Base-by-base conservation (phyloP, 331 rosid genomes). In the Dryas integrifolia region DNA sequence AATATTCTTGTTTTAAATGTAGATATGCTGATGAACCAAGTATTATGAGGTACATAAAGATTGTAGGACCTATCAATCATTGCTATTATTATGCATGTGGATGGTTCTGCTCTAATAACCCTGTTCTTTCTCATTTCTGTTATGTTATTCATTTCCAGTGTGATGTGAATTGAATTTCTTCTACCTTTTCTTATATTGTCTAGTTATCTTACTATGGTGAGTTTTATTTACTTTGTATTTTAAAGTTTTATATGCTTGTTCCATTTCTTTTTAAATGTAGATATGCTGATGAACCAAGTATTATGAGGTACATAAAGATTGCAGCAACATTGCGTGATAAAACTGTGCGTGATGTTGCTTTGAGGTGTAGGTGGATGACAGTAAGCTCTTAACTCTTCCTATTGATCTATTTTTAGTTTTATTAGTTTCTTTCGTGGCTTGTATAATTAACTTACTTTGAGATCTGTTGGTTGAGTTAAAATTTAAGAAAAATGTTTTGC, bases 321-420 rank as follows among this genome's bases (percentile, higher is more conserved):
- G 98, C 98, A 3, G 96, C 96, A 50, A 76, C 78, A 38, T 88
- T 95, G 82, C 93, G 82, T 38, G 97, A 95, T 77, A 95, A 95
- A 84, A 95, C 98, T 72, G 98, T 95, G 45, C 96, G 98, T 49
- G 97, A 95, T 83, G 98, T 95, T 82, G 98, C 98, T 77, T 83
- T 95, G 90, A 86, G 98, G 92, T 91, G 96, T 89, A 84, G 96
- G 90, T 95, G 98, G 98, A 86, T 94, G 97, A 89, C 85, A 69
- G 98, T 95, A 87, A 81, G 96, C 79, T 66, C 87, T 61, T 66
- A 43, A 49, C 59, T 85, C 82, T 76, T 71, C 40, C 26, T n/a
- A 18, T 10, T 69, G 18, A 9, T 60, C 55, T 41, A 24, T 61
- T 72, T 35, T 72, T 5, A 41, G 44, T 56, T 70, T 41, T 64